These are phyloP conservation scores for Yarrowia osloensis DNA, from an alignment of 805 yeast genomes.

Conservation along the genomic window DNA sequence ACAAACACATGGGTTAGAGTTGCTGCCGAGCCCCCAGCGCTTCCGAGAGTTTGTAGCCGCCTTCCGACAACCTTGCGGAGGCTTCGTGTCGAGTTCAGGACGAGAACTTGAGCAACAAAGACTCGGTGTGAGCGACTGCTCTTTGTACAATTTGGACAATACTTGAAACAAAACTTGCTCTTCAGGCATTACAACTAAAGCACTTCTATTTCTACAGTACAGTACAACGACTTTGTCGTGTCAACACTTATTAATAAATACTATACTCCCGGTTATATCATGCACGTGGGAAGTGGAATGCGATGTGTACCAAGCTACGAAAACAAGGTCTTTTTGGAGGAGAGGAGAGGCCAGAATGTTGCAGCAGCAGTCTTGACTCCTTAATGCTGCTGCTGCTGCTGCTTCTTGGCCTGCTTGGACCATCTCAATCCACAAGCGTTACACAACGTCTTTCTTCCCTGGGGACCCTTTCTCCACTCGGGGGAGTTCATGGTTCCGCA, in stretches of 20 bases:
- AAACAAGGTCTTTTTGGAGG: not conserved
- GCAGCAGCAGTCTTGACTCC: too few relatives aligned
- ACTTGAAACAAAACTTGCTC: too few relatives aligned
- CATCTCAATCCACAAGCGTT: slow-evolving; percentile 86
- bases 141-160: too few relatives aligned
- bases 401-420: slow-evolving; percentile 42
- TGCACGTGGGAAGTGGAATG: not conserved
- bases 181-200: too few relatives aligned
- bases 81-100: too few relatives aligned
- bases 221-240: too few relatives aligned
- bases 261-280: not conserved
- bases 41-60: not conserved
- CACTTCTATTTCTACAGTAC: too few relatives aligned
- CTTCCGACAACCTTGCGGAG: not conserved
- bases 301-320: not conserved
- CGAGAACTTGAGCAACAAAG: too few relatives aligned
- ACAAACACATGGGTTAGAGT: not conserved
- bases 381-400: not conserved
- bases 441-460: slow-evolving; percentile 78
- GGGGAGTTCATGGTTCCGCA: slow-evolving; percentile 79
- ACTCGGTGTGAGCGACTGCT: too few relatives aligned
- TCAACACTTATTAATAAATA: not conserved
- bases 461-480: slow-evolving; percentile 92
- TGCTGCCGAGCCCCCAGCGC: not conserved
- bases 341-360: not conserved